phyloP scores from a whole-genome alignment of 495 filamentous ascomycete genomes.

The Geoglossum glabrum region DNA sequence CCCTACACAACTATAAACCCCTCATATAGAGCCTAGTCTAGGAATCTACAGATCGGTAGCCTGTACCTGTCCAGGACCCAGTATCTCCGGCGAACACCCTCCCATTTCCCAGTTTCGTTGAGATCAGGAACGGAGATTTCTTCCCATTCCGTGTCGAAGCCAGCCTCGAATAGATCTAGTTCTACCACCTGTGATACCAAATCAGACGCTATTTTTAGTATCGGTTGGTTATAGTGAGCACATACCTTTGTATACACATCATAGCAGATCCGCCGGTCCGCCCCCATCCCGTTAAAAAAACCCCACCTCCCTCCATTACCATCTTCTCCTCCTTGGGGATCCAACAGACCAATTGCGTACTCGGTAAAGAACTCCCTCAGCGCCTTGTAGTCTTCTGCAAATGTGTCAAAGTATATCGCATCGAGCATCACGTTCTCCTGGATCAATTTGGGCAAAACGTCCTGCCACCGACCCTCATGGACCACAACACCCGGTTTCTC shows the following conservation, averaged over 20 bases:
- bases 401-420: slow-evolving; percentile 95
- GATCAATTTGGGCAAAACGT: slow-evolving; percentile 51
- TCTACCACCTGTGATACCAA: slow-evolving; percentile 41
- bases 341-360: slow-evolving; percentile 55
- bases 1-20: slow-evolving; percentile 54
- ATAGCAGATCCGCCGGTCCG: slow-evolving; percentile 79
- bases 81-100: slow-evolving; percentile 68
- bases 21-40: slow-evolving; percentile 58
- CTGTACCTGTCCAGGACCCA: slow-evolving; percentile 66
- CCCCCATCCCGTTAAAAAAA: slow-evolving; percentile 92
- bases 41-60: slow-evolving; percentile 34
- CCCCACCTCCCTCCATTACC: slow-evolving; percentile 45
- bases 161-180: slow-evolving; percentile 79
- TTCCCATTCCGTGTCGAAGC: slow-evolving; percentile 76
- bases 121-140: slow-evolving; percentile 47
- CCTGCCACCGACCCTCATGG: slow-evolving; percentile 68
- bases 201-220: no score
- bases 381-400: slow-evolving; percentile 77
- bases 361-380: slow-evolving; percentile 79
- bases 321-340: slow-evolving; percentile 9
- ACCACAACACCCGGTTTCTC: slow-evolving; percentile 41
- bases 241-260: slow-evolving; percentile 70
- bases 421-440: slow-evolving; percentile 57
- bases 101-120: slow-evolving; percentile 46
- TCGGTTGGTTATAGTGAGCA: no score